Evolutionary conservation across 2,329 filamentous ascomycete species (phyloP), one percentile per base, ranked within the genome.

Genomic region (Trichoderma simmonsii): DNA sequence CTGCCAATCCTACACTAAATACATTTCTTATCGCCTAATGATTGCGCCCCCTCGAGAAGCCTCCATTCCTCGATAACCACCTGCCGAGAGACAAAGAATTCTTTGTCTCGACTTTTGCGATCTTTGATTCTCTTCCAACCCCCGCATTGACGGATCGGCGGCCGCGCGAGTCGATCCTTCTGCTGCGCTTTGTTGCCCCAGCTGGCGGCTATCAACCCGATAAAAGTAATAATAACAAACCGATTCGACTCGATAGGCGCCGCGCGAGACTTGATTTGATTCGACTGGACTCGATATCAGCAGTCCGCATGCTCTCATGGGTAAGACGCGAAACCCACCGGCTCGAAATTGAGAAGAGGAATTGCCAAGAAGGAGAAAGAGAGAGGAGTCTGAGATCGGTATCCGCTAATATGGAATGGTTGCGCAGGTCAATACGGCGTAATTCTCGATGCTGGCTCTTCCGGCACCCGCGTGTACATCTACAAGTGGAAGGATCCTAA

Each of bases 371-470:
- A 18, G 4, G 28, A 60, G 11, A 39, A 6, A 14, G 12, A 30
- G 24, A 61, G 24, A 30, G 36, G 34, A 57, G 5, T 9, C 7
- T 26, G 24, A 68, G 5, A 11, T 12, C 12, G 65, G 18, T 34
- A 62, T 15, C 18, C 39, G 57, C 72, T 71, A 72, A 73, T 21
- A 15, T 26, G 21, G 26, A 12, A 34, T 24, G 34, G 21, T 28
- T 14, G 18, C 32, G 48, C 73, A 90, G 88, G 86, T 79, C 87
- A 89, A 84, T 98, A 97, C 87, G 96, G 95, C 80, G 93, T 98
- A 78, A 95, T 99, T 80, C 89, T 99, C 79, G 96, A 99, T 87
- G 96, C 96, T 81, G 96, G 96, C 77, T 98, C 96, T 82, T 98
- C 96, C 82, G 95, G 96, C 80, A 98, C 95, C 78, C 92, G 96